Evolutionary conservation across 345 rosid genomes (phyloP).

Genomic region (Syzygium jambos): DNA sequence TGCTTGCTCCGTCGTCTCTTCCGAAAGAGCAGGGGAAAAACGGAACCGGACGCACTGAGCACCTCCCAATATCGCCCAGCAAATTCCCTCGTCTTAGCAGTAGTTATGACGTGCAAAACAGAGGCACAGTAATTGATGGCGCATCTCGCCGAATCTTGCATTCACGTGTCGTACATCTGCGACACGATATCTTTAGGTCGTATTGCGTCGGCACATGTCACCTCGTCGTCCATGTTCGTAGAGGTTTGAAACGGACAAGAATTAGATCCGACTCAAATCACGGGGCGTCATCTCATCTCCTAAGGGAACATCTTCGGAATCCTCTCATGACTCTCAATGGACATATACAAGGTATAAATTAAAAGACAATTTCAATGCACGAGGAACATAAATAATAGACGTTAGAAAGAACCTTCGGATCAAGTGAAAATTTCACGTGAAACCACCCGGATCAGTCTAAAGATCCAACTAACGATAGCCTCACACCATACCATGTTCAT

Average conservation of each 20-base stretch:
- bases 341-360: background rate
- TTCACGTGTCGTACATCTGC: background rate
- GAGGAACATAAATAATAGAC: no score
- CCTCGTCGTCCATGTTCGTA: background rate
- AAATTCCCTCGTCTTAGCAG: no score
- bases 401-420: background rate
- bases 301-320: background rate
- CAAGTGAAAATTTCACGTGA: background rate
- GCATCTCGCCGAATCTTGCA: background rate
- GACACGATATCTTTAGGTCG: background rate
- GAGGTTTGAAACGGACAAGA: background rate
- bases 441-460: background rate
- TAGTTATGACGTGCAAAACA: background rate
- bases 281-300: background rate
- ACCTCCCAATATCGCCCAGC: background rate
- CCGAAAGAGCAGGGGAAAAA: background rate
- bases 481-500: background rate
- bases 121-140: background rate
- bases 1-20: background rate
- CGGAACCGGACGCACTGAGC: no score
- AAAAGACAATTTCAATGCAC: background rate
- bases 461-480: background rate
- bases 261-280: background rate
- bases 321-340: background rate
- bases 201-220: background rate